Base-by-base conservation (phyloP, 1,284 basidiomycete species). In the Sanghuangporus weigelae region DNA sequence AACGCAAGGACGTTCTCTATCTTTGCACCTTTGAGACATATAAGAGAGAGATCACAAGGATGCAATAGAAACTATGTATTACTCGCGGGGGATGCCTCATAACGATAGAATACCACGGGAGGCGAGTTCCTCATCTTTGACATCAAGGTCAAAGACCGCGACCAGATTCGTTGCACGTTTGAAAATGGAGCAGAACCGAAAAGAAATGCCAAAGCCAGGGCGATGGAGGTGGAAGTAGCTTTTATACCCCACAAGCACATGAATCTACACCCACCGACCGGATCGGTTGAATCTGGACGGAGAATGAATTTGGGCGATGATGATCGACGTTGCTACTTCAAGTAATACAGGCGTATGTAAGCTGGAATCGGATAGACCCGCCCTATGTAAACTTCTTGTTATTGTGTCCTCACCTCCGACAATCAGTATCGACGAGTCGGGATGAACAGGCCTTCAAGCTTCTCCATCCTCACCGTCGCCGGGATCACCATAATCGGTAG, bases 401-500 rank as follows among this genome's bases (percentile, higher is more conserved):
- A 31, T 31, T 31, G 26, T 31, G 16, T 14, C 50, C 14, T 23
- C 10, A 23, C 46, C 39, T 21, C 40, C 49, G 39, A 62, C 64
- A 36, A n/a, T 19, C 26, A 42, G 19, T 12, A 46, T 59, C 42
- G 55, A 57, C 59, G 60, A 19, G 60, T 56, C 44, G 54, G n/a
- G 19, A 66, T 66, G 65, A 63, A 49, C 62, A 63, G 54, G 21
- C 21, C 61, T 35, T 60, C 62, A 69, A 68, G 75, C 16, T 69
- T 73, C 59, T 71, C 75, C 48, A 66, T 73, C 64, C 66, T 81
- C 74, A 84, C 91, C 66, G 81, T 89, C 71, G 84, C 89, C 57
- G 84, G 87, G 60, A 78, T 89, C 71, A 84, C 90, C 39, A 77
- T 86, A 54, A 71, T 81, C 42, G 81, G 85, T 31, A 85, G 86